phyloP scores from a whole-genome alignment of 306 rosid genomes.

The Pyrus bretschneideri region DNA sequence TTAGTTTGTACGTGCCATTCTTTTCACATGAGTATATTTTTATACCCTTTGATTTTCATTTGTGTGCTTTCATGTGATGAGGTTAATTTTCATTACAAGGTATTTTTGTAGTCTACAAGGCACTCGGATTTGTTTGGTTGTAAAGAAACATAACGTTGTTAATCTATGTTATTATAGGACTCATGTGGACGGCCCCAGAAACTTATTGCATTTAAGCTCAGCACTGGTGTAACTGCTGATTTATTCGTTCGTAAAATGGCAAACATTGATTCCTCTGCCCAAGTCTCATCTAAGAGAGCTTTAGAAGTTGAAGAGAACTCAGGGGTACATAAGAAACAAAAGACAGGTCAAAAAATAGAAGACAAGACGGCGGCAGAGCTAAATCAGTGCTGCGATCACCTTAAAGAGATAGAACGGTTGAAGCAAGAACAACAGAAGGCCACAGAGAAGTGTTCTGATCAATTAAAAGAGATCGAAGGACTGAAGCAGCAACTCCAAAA shows the following conservation, averaged over 20 bases:
- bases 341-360: conserved; percentile 30
- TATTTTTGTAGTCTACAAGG: neutral
- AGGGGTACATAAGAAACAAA: conserved; percentile 38
- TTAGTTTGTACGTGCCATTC: neutral
- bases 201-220: conserved; percentile 20
- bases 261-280: conserved; percentile 1
- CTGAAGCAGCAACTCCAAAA: conserved; percentile 33
- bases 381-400: conserved; percentile 14
- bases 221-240: conserved; percentile 21
- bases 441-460: conserved; percentile 7
- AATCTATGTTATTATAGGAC: conserved; percentile 39
- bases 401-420: conserved; percentile 33
- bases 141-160: neutral
- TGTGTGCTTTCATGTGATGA: neutral
- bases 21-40: neutral
- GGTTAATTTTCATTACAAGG: neutral
- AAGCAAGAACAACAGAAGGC: conserved; percentile 29
- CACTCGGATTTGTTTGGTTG: neutral
- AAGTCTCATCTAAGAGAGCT: conserved; percentile 41
- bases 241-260: conserved; percentile 51
- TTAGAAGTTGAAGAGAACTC: conserved; percentile 26
- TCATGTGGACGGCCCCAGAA: conserved; percentile 59
- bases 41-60: neutral
- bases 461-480: conserved; percentile 37
- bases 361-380: conserved; percentile 15